Conservation (phyloP, 2,329 filamentous ascomycete genomes). For the Epichloe uncinata region DNA sequence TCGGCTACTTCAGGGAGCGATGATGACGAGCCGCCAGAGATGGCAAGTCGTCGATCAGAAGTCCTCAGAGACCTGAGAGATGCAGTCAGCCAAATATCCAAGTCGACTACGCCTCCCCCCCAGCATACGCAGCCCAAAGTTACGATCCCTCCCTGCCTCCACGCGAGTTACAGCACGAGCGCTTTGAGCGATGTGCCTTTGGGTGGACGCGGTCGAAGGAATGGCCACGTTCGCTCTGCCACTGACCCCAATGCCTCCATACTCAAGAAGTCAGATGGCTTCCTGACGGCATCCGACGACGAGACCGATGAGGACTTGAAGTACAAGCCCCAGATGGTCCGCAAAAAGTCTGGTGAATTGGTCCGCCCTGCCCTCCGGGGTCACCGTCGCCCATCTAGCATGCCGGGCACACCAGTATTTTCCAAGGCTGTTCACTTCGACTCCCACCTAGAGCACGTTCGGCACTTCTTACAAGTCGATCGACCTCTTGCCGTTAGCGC, state of each 20-base stretch:
- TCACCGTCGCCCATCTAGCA: conserved; percentile 74
- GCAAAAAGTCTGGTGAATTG: conserved; percentile 96
- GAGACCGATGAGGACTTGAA: conserved; percentile 46
- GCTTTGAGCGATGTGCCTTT: conserved; percentile 29
- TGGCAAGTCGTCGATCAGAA: conserved; percentile 35
- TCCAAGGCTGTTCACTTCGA: conserved; percentile 98
- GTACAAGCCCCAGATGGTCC: conserved; percentile 78
- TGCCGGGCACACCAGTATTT: conserved; percentile 94
- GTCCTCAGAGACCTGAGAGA: conserved; percentile 60
- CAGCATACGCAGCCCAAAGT: conserved; percentile 27
- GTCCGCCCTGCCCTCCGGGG: conserved; percentile 82
- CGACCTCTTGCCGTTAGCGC: conserved; percentile 92
- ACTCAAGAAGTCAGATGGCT: conserved; percentile 34
- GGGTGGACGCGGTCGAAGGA: conserved; percentile 22
- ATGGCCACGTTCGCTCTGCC: conserved; percentile 38
- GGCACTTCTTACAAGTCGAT: conserved; percentile 90
- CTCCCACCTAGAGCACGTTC: conserved; percentile 86
- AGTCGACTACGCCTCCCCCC: conserved; percentile 31
- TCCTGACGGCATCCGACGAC: conserved; percentile 43
- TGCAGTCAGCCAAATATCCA: conserved; percentile 67
- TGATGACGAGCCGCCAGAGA: conserved; percentile 50
- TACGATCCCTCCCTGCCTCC: conserved; percentile 16
- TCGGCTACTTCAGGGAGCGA: conserved; percentile 72
- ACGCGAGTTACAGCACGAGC: conserved; percentile 34
- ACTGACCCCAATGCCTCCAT: conserved; percentile 40